These are phyloP conservation scores for Croton laevigatus DNA, from an alignment of 441 rosid species.

Conservation along the genomic window DNA sequence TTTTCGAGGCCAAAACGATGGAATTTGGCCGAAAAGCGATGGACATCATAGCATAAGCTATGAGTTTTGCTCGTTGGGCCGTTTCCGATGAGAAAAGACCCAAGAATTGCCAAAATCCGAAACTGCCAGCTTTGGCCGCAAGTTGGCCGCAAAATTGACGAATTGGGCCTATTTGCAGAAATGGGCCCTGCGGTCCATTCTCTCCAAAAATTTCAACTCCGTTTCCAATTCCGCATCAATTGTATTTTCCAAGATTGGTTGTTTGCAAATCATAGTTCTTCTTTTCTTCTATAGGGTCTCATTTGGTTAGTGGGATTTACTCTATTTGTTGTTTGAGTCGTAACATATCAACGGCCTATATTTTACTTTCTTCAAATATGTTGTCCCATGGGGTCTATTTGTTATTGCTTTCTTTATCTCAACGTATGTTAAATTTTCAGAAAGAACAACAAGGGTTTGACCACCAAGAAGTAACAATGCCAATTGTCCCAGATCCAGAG, in stretches of 20 bases:
- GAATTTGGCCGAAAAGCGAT: too few relatives aligned
- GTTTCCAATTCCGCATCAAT: too few relatives aligned
- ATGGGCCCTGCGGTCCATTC: too few relatives aligned
- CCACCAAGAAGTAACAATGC: slow-evolving; percentile 70
- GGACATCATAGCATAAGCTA: too few relatives aligned
- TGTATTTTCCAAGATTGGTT: not conserved
- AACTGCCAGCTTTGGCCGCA: too few relatives aligned
- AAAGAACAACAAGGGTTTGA: slow-evolving; percentile 72
- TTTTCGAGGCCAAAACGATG: too few relatives aligned
- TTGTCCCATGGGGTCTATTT: not conserved
- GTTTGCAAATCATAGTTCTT: not conserved
- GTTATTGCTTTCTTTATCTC: slow-evolving; percentile 14
- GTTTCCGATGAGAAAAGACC: too few relatives aligned
- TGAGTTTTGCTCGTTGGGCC: too few relatives aligned
- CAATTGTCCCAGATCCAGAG: slow-evolving; percentile 76
- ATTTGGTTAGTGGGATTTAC: not conserved
- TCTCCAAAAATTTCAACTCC: too few relatives aligned
- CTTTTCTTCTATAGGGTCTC: not conserved
- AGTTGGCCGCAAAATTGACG: too few relatives aligned
- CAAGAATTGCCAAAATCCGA: too few relatives aligned
- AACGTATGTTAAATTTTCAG: slow-evolving; percentile 37
- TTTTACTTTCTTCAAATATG: not conserved
- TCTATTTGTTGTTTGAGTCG: slow-evolving; percentile 1
- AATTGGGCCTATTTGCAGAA: too few relatives aligned
- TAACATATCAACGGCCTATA: not conserved